A percentile compares a stretch with the other conserved stretches of the same genome.
Evolutionary conservation across 2,329 filamentous ascomycete genomes (phyloP).

Genomic region (Dactylella cylindrospora): DNA sequence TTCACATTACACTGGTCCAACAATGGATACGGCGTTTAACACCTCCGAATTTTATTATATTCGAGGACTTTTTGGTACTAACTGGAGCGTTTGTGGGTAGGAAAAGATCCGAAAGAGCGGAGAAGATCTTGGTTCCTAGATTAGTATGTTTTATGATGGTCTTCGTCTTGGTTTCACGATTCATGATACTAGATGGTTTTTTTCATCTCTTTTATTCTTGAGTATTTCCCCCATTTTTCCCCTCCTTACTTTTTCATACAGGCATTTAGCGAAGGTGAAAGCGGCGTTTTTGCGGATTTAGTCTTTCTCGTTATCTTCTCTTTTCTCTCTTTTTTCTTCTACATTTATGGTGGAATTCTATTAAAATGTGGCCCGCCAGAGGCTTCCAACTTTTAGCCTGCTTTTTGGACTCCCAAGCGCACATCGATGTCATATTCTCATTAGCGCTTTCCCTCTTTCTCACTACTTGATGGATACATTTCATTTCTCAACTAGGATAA

Average conservation of each 20-base stretch:
- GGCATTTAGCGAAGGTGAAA: slow-evolving; percentile 42
- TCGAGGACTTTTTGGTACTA: not conserved
- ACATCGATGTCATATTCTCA: too few species aligned
- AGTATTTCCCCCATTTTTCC: not conserved
- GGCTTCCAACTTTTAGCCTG: too few species aligned
- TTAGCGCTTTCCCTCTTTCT: too few species aligned
- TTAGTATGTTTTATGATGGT: slow-evolving; percentile 4
- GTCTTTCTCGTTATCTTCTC: slow-evolving; percentile 9
- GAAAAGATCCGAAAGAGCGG: not conserved
- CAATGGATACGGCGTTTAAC: slow-evolving; percentile 12
- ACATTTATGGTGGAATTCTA: too few species aligned
- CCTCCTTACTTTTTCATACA: slow-evolving; percentile 4
- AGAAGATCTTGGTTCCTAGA: not conserved
- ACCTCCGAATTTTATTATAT: not conserved
- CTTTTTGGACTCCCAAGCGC: too few species aligned
- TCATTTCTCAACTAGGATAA: too few species aligned
- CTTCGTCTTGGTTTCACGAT: slow-evolving; percentile 4
- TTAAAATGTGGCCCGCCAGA: too few species aligned
- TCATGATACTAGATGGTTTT: slow-evolving; percentile 14
- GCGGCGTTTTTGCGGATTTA: slow-evolving; percentile 23
- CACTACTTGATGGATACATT: too few species aligned
- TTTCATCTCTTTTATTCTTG: slow-evolving; percentile 13
- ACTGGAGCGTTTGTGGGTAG: not conserved
- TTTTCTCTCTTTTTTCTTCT: slow-evolving; percentile 3
- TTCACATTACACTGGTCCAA: slow-evolving; percentile 26